Evolutionary conservation across 345 rosid genomes (phyloP), one percentile per base, ranked within the genome.

Genomic region (Leavenworthia alabamica): DNA sequence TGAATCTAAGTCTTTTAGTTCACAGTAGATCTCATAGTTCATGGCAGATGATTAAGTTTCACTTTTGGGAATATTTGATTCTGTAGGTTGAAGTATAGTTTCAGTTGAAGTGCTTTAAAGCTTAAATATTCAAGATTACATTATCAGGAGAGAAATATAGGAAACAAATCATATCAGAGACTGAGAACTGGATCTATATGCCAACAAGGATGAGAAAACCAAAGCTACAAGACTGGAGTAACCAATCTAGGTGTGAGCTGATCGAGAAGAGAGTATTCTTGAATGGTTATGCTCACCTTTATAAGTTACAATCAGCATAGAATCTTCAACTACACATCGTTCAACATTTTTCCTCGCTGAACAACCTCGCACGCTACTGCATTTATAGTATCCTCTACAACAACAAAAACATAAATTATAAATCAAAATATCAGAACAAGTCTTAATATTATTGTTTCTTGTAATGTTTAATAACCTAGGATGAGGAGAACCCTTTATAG

Each of bases 301-400:
- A 8, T 87, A 87, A 1, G 89, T 84, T 48, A 87, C 86, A 52
- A 80, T 80, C 47, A 82, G 73, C 95, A 84, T 82, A 2, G 89
- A 72, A 60, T 90, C 74, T 33, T 87, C 91, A 19, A 82, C 89
- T 19, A 77, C 48, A 62, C 91, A 81, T 74, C 91, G 66, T 74
- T 87, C 89, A 0, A 87, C 95, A 15, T 84, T 90, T 77, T 84
- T 87, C 75, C 86, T 80, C 19, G 89, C 95, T 0, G 95, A 87
- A 72, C 91, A 84, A 14, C 91, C 89, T 73, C 89, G 66, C 28
- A 84, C 40, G 20, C 78, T 83, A 68, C 95, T 87, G 28, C 95
- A 87, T 64, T 87, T 87, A 20, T 84, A 87, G 63, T 87, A 87
- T 39, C 89, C 95, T 71, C 95, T 87, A 74, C 75, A 71, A 39